Base-by-base conservation (phyloP, 306 rosid species). In the Pachyrhizus erosus region DNA sequence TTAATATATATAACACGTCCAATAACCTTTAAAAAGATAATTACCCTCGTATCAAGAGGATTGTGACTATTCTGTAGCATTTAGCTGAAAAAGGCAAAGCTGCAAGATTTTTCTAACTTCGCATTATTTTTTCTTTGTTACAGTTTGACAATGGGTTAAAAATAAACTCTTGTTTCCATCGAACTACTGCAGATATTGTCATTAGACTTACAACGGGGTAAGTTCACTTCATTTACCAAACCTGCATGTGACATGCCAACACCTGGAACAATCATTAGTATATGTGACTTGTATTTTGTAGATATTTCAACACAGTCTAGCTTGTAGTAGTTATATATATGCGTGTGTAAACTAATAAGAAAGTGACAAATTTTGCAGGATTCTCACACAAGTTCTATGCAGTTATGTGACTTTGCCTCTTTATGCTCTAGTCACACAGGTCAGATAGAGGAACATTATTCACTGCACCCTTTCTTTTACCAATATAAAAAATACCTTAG, bases 381-480 rank as follows among this genome's bases (percentile, higher is more conserved):
- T 93, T 60, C 5, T 89, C 45, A 61, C 88, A 29, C 94, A 91
- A 77, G 70, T 93, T 85, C 51, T 93, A 8, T 93, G 97, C 88
- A 93, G 97, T 70, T 93, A 91, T 52, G 98, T 90, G 83, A 93
- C 97, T 45, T 69, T 93, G 66, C 98, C 98, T 12, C 94, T 91
- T 84, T 93, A 93, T 73, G 98, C 97, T 62, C 84, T 93, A 65
- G 98, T 93, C 20, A 91, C 92, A 52, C 98, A 93, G 91, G 97
- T 91, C 18, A 86, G 66, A 71, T 57, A 64, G 26, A 14, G 5
- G 12, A 13, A 18, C 20, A 39, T 23, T 54, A 48, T n/a, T 54
- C 23, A 49, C 14, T 62, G 24, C 2, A 49, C 5, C 52, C 17
- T 51, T 51, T 42, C 11, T 5, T 48, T 48, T 81, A 4, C 24